These are phyloP conservation scores for Aquilaria sinensis DNA, from an alignment of 345 rosid species.

Conservation along the genomic window DNA sequence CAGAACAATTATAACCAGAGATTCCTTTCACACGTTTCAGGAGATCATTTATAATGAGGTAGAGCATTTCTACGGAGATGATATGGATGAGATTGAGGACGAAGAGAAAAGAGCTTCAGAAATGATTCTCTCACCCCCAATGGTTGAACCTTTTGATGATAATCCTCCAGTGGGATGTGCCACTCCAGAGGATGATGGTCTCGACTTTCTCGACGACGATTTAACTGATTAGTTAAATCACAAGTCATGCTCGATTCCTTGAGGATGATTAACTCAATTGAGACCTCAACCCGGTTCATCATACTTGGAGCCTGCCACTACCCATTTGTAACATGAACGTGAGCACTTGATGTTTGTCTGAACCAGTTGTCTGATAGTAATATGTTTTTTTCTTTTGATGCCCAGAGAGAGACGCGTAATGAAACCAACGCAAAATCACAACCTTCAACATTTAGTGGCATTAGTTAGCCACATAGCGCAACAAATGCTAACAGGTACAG, in stretches of 20 bases:
- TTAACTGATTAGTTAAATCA: conserved; percentile 32
- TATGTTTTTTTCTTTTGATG: too few relatives aligned
- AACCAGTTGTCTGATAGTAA: too few relatives aligned
- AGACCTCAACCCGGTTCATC: conserved; percentile 7
- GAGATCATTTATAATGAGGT: conserved; percentile 39
- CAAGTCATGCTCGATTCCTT: too few relatives aligned
- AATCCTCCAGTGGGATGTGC: conserved; percentile 34
- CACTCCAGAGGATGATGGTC: conserved; percentile 47
- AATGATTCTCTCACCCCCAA: conserved; percentile 33
- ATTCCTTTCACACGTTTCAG: conserved; percentile 27
- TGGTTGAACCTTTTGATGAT: conserved; percentile 33
- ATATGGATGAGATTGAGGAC: conserved; percentile 37
- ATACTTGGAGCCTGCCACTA: conserved; percentile 8
- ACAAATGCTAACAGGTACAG: too few relatives aligned
- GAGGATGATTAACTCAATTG: too few relatives aligned
- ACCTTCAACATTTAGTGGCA: too few relatives aligned
- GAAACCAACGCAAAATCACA: too few relatives aligned
- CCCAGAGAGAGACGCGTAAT: too few relatives aligned
- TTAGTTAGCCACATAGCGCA: too few relatives aligned
- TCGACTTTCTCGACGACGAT: conserved; percentile 51
- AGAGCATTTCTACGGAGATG: conserved; percentile 38
- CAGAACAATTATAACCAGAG: conserved; percentile 6
- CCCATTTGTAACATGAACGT: too few relatives aligned
- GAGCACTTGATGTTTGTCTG: too few relatives aligned
- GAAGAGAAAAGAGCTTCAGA: conserved; percentile 34